phyloP scores from a whole-genome alignment of 73 alveolate species.

The Halteria grandinella region DNA sequence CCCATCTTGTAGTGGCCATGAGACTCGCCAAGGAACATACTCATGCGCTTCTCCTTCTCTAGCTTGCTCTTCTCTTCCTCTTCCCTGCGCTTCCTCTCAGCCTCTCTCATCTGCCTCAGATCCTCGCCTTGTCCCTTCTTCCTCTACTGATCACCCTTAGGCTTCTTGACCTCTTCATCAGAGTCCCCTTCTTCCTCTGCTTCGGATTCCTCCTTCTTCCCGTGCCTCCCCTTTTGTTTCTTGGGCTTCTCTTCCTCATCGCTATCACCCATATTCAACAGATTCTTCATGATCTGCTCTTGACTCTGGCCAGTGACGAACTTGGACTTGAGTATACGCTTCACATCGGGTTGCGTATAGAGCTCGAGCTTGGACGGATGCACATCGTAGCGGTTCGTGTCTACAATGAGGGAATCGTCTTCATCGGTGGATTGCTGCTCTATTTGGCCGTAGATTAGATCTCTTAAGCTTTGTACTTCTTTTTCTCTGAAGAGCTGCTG shows the following conservation, averaged over 20 bases:
- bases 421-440: constrained; percentile 8
- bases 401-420: constrained; percentile 2
- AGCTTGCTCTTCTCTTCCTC: constrained; percentile 37
- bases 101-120: no score
- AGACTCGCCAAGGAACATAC: constrained; percentile 39
- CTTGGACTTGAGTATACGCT: constrained; percentile 53
- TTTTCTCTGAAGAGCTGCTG: constrained; percentile 42
- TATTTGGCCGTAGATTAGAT: constrained; percentile 37
- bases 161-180: constrained; percentile 60
- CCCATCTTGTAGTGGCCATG: constrained; percentile 82
- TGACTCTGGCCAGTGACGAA: constrained; percentile 72
- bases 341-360: constrained; percentile 8
- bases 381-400: constrained; percentile 38
- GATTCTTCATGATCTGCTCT: constrained; percentile 50
- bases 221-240: constrained; percentile 74
- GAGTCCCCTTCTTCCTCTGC: constrained; percentile 58
- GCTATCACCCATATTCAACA: constrained; percentile 50
- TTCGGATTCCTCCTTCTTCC: constrained; percentile 67
- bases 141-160: constrained; percentile 23
- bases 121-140: constrained; percentile 26
- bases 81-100: constrained; percentile 23
- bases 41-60: constrained; percentile 18
- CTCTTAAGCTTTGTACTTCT: constrained; percentile 46
- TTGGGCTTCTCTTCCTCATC: constrained; percentile 63
- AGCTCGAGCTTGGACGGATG: constrained; percentile 1